Conservation (phyloP, 1,284 basidiomycete genomes). For the Apiotrichum siamense region DNA sequence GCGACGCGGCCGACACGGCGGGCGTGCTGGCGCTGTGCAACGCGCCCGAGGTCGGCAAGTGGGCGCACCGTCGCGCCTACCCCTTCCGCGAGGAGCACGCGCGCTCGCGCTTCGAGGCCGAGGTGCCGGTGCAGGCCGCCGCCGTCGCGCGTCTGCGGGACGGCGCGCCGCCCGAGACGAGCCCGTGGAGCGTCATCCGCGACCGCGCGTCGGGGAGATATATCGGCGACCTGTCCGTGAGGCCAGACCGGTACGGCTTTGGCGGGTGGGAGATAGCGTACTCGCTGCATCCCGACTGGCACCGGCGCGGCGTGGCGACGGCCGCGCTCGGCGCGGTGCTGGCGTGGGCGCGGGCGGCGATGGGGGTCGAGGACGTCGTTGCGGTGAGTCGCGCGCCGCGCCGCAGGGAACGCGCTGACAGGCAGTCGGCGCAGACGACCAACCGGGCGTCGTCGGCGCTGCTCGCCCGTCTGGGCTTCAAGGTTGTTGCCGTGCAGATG, state of each 20-base stretch:
- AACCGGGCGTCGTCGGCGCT: too few species aligned
- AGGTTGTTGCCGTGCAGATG: too few species aligned
- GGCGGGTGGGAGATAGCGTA: not conserved
- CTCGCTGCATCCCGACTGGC: not conserved
- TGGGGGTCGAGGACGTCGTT: too few species aligned
- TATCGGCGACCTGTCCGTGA: not conserved
- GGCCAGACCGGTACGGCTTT: too few species aligned
- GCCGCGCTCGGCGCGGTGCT: not conserved
- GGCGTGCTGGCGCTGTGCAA: constrained; percentile 2
- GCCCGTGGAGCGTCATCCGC: constrained; percentile 1
- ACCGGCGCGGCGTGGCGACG: not conserved
- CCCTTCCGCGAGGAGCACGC: not conserved
- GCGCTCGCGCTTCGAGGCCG: not conserved
- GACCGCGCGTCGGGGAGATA: not conserved
- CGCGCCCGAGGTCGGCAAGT: not conserved
- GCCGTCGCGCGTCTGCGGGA: not conserved
- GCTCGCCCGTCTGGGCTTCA: too few species aligned
- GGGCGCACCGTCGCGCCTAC: not conserved
- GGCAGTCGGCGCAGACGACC: too few species aligned
- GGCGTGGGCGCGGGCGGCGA: too few species aligned
- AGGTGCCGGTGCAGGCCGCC: not conserved
- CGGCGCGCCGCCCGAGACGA: not conserved
- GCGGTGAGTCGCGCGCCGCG: too few species aligned
- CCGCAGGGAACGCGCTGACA: too few species aligned
- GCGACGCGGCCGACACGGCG: not conserved